Evolutionary conservation across 2,329 filamentous ascomycete species (phyloP).

Genomic region (Epichloe aotearoae): DNA sequence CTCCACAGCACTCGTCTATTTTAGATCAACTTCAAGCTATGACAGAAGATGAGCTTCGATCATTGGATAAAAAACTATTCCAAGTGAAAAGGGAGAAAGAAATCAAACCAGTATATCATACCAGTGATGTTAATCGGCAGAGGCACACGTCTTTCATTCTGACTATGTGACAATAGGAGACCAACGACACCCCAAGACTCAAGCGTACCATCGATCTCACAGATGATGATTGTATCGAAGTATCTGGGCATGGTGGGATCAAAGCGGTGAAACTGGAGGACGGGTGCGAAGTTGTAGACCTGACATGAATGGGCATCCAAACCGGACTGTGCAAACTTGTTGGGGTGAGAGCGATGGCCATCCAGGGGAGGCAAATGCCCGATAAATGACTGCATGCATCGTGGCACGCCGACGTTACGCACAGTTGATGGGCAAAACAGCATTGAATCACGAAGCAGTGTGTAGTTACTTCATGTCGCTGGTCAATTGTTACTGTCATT

Average conservation of each 20-base stretch:
- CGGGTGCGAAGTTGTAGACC: background rate
- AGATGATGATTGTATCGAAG: background rate
- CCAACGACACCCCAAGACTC: background rate
- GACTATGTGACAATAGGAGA: background rate
- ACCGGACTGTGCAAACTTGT: too few species aligned
- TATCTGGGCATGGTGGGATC: background rate
- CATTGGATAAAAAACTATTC: conserved; percentile 11
- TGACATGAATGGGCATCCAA: background rate
- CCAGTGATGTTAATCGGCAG: background rate
- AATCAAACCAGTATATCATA: background rate
- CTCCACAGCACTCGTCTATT: background rate
- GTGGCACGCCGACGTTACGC: background rate
- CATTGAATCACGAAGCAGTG: background rate
- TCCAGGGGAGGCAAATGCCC: too few species aligned
- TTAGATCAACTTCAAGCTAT: conserved; percentile 5
- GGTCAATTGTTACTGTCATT: too few species aligned
- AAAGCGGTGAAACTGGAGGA: background rate
- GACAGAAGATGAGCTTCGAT: conserved; percentile 9
- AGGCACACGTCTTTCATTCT: background rate
- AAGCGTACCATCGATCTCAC: conserved; percentile 7
- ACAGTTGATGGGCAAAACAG: background rate
- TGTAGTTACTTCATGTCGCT: background rate
- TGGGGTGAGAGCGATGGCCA: too few species aligned
- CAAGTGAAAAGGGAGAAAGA: conserved; percentile 2
- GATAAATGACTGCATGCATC: background rate